Evolutionary conservation across 352 stramenopile genomes (phyloP), one percentile per base, ranked within the genome.

Genomic region (Nothophytophthora sp.): DNA sequence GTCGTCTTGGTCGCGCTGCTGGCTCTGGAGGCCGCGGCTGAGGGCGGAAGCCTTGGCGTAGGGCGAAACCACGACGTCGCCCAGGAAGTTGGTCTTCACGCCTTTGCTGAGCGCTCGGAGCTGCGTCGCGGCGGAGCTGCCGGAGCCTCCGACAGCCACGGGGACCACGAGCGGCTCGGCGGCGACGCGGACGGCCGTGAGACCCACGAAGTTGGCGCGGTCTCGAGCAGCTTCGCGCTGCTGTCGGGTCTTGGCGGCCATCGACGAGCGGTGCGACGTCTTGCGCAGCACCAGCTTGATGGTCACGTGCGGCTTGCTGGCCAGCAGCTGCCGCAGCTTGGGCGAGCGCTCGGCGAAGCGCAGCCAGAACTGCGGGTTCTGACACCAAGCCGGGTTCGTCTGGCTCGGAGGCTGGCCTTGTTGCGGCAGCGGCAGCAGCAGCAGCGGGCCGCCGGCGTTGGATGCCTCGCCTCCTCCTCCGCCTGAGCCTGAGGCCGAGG

Each of bases 341-440:
- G 54, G 60, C 11, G 60, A 65, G n/a, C 60, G 44, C 12, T 63
- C 57, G 1, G 66, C 64, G 12, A 91, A 58, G 0, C 73, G 73
- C 28, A 96, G 23, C 66, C 86, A 82, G 55, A 93, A 97, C 66
- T 97, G 90, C 9, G 90, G 89, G 40, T 97, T 97, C 51, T 96
- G 87, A 60, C 81, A 89, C 80, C 80, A 92, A 13, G 72, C 48
- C 0, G 76, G 23, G 50, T 92, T 92, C 28, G 87, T 76, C 5
- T 76, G 60, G 4, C 76, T 74, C 0, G 55, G 55, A 27, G 70
- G 32, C 19, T 63, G 50, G 71, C 63, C 27, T 67, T 76, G 55
- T 49, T n/a, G n/a, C n/a, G 45, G 47, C 56, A 87, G 24, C 42
- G 60, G 60, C 23, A 69, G 35, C 35, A 32, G 35, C 15, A 69